Conservation (phyloP, 2,329 filamentous ascomycete genomes). For the Verticillium longisporum region DNA sequence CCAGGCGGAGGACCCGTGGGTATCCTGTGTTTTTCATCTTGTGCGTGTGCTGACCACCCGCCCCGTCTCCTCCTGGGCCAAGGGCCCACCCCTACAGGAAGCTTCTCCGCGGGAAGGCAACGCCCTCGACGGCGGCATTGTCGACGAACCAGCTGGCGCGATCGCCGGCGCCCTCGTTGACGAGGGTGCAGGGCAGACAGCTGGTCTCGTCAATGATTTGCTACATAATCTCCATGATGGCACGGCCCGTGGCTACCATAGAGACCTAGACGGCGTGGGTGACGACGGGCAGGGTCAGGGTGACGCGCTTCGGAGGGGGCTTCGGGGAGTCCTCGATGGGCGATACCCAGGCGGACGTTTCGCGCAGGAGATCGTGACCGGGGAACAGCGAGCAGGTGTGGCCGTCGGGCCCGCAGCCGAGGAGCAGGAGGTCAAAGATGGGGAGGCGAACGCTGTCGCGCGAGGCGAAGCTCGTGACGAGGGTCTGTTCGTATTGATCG, state of each 20-base stretch:
- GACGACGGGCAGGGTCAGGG: conserved; percentile 84
- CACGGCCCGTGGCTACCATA: conserved; percentile 83
- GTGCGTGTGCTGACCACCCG: too few relatives aligned
- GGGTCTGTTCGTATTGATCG: conserved; percentile 83
- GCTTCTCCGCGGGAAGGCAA: conserved; percentile 72
- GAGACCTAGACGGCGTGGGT: conserved; percentile 79
- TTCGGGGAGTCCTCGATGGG: conserved; percentile 92
- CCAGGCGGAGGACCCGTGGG: neutral
- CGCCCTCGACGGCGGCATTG: conserved; percentile 74
- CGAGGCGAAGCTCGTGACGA: conserved; percentile 80
- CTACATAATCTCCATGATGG: conserved; percentile 89
- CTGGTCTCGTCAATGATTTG: conserved; percentile 83
- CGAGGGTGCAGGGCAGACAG: conserved; percentile 75
- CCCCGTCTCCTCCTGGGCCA: neutral
- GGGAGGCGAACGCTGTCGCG: conserved; percentile 92
- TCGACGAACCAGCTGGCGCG: conserved; percentile 96
- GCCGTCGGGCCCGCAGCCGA: conserved; percentile 92
- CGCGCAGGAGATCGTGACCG: conserved; percentile 76
- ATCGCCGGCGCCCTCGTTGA: conserved; percentile 79
- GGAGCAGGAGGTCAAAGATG: conserved; percentile 87
- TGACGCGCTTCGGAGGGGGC: conserved; percentile 85
- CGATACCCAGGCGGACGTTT: conserved; percentile 86
- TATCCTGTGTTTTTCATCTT: conserved; percentile 3
- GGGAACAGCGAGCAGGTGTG: conserved; percentile 98
- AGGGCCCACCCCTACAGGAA: conserved; percentile 37